Evolutionary conservation across 106 monocot species (phyloP).

Genomic region (Narthecium ossifragum): DNA sequence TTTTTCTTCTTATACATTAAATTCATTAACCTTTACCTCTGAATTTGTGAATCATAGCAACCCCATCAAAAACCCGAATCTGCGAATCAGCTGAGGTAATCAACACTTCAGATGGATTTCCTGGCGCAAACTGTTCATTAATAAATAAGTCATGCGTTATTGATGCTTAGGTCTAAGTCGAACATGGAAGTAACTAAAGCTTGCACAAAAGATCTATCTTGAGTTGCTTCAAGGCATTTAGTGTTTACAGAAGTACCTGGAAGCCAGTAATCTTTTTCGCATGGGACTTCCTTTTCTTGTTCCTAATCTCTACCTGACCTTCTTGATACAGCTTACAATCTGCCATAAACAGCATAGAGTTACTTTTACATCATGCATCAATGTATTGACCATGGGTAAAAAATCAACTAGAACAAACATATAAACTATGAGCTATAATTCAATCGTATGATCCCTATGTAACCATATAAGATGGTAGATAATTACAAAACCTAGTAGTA

Average conservation of each 20-base stretch:
- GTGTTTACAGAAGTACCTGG: constrained; percentile 85
- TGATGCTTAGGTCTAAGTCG: too few species aligned
- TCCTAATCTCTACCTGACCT: constrained; percentile 57
- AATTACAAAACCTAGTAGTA: too few species aligned
- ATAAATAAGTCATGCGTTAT: not conserved
- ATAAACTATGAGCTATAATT: too few species aligned
- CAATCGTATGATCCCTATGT: too few species aligned
- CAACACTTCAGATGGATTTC: constrained; percentile 72
- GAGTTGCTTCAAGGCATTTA: too few species aligned
- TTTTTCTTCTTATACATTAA: too few species aligned
- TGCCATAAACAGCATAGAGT: constrained; percentile 16
- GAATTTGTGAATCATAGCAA: constrained; percentile 76
- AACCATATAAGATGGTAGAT: too few species aligned
- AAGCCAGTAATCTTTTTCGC: constrained; percentile 93
- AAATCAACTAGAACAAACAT: too few species aligned
- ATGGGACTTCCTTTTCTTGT: constrained; percentile 68
- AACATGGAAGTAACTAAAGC: too few species aligned
- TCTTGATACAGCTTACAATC: constrained; percentile 68
- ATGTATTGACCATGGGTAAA: too few species aligned
- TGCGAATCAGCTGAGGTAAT: constrained; percentile 90
- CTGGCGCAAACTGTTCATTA: constrained; percentile 75
- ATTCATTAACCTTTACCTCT: constrained; percentile 40
- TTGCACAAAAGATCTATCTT: too few species aligned
- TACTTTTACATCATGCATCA: not conserved
- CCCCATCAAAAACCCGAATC: constrained; percentile 74